Percentiles rank a stretch among this genome's conserved stretches.
Evolutionary conservation across 2,329 filamentous ascomycete genomes (phyloP).

Genomic region (Phaeosphaeriaceae sp.): DNA sequence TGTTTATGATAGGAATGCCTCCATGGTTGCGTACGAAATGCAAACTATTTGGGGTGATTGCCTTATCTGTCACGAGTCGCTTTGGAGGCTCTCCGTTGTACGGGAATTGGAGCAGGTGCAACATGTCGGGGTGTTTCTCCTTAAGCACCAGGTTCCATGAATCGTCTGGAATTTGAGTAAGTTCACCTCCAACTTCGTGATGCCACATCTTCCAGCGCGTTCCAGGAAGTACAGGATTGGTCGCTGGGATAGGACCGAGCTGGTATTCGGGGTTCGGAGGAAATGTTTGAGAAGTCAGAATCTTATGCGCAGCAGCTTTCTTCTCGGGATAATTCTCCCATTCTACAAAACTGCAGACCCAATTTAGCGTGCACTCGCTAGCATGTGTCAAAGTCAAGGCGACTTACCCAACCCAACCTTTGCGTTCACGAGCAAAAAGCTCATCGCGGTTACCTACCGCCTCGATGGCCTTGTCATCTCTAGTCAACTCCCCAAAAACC

Average conservation of each 20-base stretch:
- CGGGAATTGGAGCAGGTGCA: conserved; percentile 56
- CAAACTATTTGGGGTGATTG: conserved; percentile 66
- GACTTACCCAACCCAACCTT: conserved; percentile 13
- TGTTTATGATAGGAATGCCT: conserved; percentile 71
- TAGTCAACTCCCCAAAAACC: conserved; percentile 10
- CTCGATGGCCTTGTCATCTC: conserved; percentile 15
- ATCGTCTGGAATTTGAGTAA: conserved; percentile 59
- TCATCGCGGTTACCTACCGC: conserved; percentile 11
- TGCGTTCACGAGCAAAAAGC: conserved; percentile 10
- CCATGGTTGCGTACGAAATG: conserved; percentile 77
- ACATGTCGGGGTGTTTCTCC: conserved; percentile 55
- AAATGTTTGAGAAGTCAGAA: conserved; percentile 51
- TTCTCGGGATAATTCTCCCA: conserved; percentile 66
- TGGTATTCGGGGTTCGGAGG: conserved; percentile 51
- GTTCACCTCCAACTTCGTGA: not conserved
- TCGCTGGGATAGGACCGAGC: conserved; percentile 49
- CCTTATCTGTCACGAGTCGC: conserved; percentile 41
- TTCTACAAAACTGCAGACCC: conserved; percentile 49
- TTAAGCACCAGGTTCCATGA: conserved; percentile 56
- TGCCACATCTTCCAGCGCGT: conserved; percentile 50
- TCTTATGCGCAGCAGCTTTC: conserved; percentile 60
- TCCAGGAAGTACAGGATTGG: conserved; percentile 54
- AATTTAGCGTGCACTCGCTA: conserved; percentile 39
- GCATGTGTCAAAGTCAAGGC: conserved; percentile 33
- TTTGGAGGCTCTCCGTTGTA: conserved; percentile 56